These are phyloP conservation scores for Agapanthus africanus DNA, from an alignment of 106 monocot genomes.

Conservation along the genomic window DNA sequence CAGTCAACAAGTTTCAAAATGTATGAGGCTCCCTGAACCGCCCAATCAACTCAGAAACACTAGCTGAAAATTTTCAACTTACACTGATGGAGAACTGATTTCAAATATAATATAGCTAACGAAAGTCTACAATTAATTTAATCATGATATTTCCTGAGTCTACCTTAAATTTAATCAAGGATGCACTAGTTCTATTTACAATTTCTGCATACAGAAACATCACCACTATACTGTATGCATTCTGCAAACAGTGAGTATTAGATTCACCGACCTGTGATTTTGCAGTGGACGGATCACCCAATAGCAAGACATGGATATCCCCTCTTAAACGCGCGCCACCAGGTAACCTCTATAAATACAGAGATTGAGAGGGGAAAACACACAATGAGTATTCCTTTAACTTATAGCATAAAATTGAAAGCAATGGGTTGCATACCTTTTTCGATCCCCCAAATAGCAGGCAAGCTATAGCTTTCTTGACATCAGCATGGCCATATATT, in stretches of 20 bases:
- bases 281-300: conserved; percentile 98
- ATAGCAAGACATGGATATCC: conserved; percentile 83
- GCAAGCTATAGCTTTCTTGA: conserved; percentile 94
- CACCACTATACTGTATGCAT: not conserved
- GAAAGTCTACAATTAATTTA: too few relatives aligned
- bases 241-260: too few relatives aligned
- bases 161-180: too few relatives aligned
- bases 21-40: not conserved
- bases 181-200: not conserved
- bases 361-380: not conserved
- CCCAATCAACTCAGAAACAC: not conserved
- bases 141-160: too few relatives aligned
- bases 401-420: not conserved
- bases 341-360: conserved; percentile 58
- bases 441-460: conserved; percentile 89
- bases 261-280: conserved; percentile 85
- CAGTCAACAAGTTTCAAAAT: too few relatives aligned
- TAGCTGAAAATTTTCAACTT: not conserved
- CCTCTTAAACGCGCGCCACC: conserved; percentile 89
- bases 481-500: conserved; percentile 91
- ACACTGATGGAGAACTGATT: not conserved
- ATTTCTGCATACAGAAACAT: not conserved
- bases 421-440: conserved; percentile 43
- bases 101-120: not conserved
- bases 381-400: not conserved